Percentiles rank a stretch among this genome's conserved stretches.
Conservation (phyloP, 1,284 basidiomycete genomes). For the Puccinia novopanici region DNA sequence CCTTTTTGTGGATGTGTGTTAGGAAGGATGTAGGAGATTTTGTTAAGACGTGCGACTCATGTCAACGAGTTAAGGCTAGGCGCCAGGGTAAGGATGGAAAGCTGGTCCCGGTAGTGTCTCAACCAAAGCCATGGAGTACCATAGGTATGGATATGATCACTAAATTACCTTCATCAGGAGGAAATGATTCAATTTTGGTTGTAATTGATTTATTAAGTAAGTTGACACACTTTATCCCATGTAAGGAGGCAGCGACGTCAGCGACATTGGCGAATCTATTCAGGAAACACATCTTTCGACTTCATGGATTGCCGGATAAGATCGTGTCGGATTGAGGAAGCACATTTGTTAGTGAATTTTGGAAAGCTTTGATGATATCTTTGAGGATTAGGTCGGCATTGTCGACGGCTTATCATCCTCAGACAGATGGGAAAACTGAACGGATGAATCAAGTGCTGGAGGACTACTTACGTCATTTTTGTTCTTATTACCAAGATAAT, state of each 20-base stretch:
- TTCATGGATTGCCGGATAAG: constrained; percentile 5
- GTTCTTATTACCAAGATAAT: too few species aligned
- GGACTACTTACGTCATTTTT: too few species aligned
- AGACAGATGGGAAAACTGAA: constrained; percentile 1
- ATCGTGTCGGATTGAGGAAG: too few species aligned
- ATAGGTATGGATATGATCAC: constrained; percentile 64
- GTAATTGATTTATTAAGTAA: too few species aligned
- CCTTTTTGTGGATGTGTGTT: neutral
- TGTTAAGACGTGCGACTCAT: constrained; percentile 6
- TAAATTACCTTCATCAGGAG: too few species aligned
- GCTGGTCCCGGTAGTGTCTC: neutral
- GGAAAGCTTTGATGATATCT: neutral
- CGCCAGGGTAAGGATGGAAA: neutral
- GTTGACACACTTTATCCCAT: too few species aligned
- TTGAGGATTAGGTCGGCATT: neutral
- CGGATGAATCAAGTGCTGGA: too few species aligned
- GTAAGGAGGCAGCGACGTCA: neutral
- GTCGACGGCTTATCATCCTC: constrained; percentile 9
- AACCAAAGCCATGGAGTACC: constrained; percentile 59
- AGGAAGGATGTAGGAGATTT: neutral
- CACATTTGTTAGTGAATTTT: constrained; percentile 8
- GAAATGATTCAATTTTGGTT: too few species aligned
- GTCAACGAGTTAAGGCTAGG: neutral
- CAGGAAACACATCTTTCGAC: neutral
- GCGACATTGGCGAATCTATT: neutral